A percentile compares a stretch with the other conserved stretches of the same genome.
These are phyloP conservation scores for Mycena citricolor DNA, from an alignment of 1,284 basidiomycete genomes.

Conservation along the genomic window DNA sequence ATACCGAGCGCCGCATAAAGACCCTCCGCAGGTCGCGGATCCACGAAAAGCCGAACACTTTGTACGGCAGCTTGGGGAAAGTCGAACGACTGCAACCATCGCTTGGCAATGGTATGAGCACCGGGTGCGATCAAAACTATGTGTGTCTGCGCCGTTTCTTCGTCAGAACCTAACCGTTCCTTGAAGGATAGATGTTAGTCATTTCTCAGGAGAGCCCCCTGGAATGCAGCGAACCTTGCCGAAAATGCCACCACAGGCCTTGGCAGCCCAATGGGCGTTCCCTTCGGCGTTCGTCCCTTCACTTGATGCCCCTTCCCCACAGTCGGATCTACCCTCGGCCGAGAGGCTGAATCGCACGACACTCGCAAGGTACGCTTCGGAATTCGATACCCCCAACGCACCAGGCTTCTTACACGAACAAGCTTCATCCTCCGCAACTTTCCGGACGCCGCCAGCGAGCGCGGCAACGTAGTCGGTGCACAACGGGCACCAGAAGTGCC, in stretches of 20 bases:
- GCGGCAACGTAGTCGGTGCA: constrained; percentile 86
- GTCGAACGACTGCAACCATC: constrained; percentile 54
- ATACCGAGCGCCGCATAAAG: constrained; percentile 79
- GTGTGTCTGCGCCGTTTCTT: constrained; percentile 26
- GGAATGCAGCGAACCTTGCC: too few species aligned
- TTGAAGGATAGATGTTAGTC: too few species aligned
- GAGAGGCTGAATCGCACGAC: too few species aligned
- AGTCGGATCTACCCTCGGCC: too few species aligned
- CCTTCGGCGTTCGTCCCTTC: too few species aligned
- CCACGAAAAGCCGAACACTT: constrained; percentile 67
- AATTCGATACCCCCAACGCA: too few species aligned
- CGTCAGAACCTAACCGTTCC: too few species aligned
- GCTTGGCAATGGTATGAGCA: constrained; percentile 67
- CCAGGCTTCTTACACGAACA: not conserved
- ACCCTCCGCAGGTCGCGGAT: constrained; percentile 56
- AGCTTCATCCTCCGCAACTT: not conserved
- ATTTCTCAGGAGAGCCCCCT: too few species aligned
- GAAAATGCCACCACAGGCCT: too few species aligned
- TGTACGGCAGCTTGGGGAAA: constrained; percentile 4
- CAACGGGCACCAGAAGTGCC: constrained; percentile 79
- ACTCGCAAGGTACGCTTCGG: too few species aligned
- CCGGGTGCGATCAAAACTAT: constrained; percentile 81
- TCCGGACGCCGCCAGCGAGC: constrained; percentile 54
- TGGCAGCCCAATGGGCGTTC: not conserved
- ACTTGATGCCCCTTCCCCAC: too few species aligned